phyloP scores from a whole-genome alignment of 306 rosid genomes.

The Benincasa hispida region DNA sequence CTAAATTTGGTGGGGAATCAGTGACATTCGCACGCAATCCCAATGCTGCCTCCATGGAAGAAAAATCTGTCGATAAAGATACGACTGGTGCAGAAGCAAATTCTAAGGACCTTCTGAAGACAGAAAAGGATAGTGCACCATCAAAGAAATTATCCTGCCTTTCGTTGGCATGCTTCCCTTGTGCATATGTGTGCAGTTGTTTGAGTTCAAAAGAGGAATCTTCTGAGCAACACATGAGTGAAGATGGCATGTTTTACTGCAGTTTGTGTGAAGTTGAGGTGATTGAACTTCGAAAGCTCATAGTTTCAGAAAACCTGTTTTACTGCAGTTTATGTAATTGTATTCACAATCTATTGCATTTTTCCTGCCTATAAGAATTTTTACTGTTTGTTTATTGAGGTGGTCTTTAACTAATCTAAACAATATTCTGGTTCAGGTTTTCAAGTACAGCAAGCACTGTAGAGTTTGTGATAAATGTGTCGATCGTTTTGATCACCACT shows the following conservation, averaged over 20 bases:
- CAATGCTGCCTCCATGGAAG: slow-evolving; percentile 39
- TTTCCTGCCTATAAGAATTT: not conserved
- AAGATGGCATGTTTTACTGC: slow-evolving; percentile 97
- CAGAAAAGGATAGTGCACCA: slow-evolving; percentile 20
- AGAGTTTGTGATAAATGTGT: slow-evolving; percentile 97
- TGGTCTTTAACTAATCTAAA: not conserved
- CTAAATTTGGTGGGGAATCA: slow-evolving; percentile 60
- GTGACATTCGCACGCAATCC: slow-evolving; percentile 50
- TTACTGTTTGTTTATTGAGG: not conserved
- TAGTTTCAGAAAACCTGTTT: not conserved
- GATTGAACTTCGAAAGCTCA: slow-evolving; percentile 22
- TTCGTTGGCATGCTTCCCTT: slow-evolving; percentile 52
- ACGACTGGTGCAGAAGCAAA: slow-evolving; percentile 30
- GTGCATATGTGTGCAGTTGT: slow-evolving; percentile 51
- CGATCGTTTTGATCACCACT: slow-evolving; percentile 89
- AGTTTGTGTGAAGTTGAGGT: slow-evolving; percentile 99
- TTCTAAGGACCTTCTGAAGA: slow-evolving; percentile 26
- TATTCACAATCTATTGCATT: not conserved
- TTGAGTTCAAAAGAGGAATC: slow-evolving; percentile 46
- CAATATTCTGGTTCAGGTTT: slow-evolving; percentile 45
- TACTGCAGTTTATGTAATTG: not conserved
- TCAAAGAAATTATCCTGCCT: slow-evolving; percentile 34
- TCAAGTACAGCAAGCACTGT: slow-evolving; percentile 95
- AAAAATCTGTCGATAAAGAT: slow-evolving; percentile 46
- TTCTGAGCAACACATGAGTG: slow-evolving; percentile 51